Evolutionary conservation across 495 filamentous ascomycete genomes (phyloP).

Genomic region (Penicillium salamii): DNA sequence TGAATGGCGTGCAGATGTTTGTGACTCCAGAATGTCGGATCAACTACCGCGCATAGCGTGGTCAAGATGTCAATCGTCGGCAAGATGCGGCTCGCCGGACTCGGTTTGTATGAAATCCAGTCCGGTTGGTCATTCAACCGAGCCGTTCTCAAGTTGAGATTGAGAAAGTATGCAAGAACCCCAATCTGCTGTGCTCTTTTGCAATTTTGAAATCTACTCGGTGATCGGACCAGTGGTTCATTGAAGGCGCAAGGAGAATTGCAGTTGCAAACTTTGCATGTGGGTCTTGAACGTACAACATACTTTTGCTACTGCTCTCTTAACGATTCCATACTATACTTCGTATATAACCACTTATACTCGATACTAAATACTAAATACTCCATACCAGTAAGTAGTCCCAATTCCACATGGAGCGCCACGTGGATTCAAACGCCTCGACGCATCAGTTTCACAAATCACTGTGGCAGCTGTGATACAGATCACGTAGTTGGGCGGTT

Average conservation of each 20-base stretch:
- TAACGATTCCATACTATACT: too few species aligned
- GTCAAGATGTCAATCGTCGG: slow-evolving; percentile 1
- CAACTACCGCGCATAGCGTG: not conserved
- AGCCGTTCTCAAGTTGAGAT: not conserved
- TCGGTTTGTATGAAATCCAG: not conserved
- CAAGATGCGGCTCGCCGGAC: not conserved
- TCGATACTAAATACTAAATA: too few species aligned
- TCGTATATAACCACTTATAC: too few species aligned
- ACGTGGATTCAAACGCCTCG: too few species aligned
- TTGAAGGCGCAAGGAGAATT: slow-evolving; percentile 14
- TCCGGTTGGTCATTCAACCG: too few species aligned
- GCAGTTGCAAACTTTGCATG: not conserved
- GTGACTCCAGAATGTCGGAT: slow-evolving; percentile 1
- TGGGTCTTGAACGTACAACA: too few species aligned
- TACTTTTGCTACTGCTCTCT: too few species aligned
- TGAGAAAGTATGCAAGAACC: slow-evolving; percentile 1
- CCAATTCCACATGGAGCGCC: too few species aligned
- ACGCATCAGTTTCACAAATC: too few species aligned
- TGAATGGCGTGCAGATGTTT: not conserved
- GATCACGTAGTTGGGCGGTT: too few species aligned
- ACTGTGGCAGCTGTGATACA: too few species aligned
- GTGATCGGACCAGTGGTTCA: slow-evolving; percentile 26
- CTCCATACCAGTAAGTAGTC: too few species aligned
- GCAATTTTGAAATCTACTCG: slow-evolving; percentile 19
- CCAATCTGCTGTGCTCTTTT: slow-evolving; percentile 2